phyloP scores from a whole-genome alignment of 768 basidiomycete species.

The Tricholoma sp. region DNA sequence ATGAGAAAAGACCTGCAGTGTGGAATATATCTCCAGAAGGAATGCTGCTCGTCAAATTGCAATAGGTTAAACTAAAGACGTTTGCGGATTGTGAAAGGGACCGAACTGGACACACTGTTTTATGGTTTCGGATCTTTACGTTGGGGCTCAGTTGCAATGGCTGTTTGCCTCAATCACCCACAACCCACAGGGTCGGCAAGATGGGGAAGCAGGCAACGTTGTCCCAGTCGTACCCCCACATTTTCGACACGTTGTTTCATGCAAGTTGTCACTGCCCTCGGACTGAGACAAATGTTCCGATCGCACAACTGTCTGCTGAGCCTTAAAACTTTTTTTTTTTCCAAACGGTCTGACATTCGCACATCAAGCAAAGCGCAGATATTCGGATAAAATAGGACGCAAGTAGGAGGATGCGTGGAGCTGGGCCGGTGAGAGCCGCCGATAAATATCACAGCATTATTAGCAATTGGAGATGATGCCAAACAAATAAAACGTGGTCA shows the following conservation, averaged over 20 bases:
- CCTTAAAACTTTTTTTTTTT: background rate
- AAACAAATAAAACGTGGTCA: background rate
- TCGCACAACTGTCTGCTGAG: background rate
- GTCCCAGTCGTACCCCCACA: background rate
- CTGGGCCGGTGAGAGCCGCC: too few relatives aligned
- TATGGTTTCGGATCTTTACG: background rate
- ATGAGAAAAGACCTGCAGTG: background rate
- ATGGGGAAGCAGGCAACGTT: background rate
- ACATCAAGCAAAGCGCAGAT: background rate
- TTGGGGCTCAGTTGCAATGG: background rate
- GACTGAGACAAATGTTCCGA: background rate
- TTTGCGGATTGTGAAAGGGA: background rate
- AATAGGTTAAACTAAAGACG: background rate
- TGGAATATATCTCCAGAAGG: background rate
- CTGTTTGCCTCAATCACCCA: background rate
- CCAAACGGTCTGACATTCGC: background rate
- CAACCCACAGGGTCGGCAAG: background rate
- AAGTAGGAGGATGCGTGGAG: too few relatives aligned
- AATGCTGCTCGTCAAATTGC: background rate
- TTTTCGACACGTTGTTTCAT: background rate
- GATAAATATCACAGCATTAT: background rate
- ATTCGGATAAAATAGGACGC: background rate
- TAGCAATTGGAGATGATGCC: background rate
- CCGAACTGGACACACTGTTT: background rate
- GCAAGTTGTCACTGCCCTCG: background rate